These are phyloP conservation scores for Mixia osmundae DNA, from an alignment of 1,284 basidiomycete genomes.

Conservation along the genomic window DNA sequence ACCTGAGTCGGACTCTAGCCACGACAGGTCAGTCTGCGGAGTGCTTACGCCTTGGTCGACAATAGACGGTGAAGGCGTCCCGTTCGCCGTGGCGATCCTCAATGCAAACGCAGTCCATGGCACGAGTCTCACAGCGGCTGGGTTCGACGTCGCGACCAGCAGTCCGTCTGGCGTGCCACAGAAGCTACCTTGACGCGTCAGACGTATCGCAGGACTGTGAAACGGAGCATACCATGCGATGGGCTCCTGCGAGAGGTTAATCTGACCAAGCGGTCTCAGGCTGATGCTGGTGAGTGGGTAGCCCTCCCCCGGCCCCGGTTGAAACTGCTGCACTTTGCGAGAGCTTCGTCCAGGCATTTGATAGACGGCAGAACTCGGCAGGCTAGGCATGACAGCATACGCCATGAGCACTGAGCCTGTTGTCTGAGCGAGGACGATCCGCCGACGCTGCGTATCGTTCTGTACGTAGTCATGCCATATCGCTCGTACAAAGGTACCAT, in stretches of 20 bases:
- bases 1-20: too few species aligned
- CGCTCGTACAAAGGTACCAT: slow-evolving; percentile 2
- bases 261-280: slow-evolving; percentile 5
- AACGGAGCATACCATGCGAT: slow-evolving; percentile 4
- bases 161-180: slow-evolving; percentile 10
- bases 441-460: too few species aligned
- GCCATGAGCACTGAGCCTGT: too few species aligned
- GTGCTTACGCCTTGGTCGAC: slow-evolving; percentile 2
- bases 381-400: too few species aligned
- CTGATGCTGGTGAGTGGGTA: slow-evolving; percentile 3
- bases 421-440: too few species aligned
- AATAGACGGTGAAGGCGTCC: slow-evolving; percentile 1
- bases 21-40: slow-evolving; percentile 3
- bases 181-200: slow-evolving; percentile 4
- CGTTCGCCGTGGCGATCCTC: background rate
- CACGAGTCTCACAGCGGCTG: slow-evolving; percentile 12
- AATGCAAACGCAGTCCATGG: slow-evolving; percentile 12
- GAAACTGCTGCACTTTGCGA: slow-evolving; percentile 6
- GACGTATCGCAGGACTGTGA: background rate
- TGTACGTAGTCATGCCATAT: background rate
- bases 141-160: slow-evolving; percentile 13
- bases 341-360: slow-evolving; percentile 1
- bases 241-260: slow-evolving; percentile 6
- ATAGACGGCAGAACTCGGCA: background rate
- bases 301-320: slow-evolving; percentile 7